phyloP scores from a whole-genome alignment of 2,329 filamentous ascomycete genomes.

The Tetracladium maxilliforme region DNA sequence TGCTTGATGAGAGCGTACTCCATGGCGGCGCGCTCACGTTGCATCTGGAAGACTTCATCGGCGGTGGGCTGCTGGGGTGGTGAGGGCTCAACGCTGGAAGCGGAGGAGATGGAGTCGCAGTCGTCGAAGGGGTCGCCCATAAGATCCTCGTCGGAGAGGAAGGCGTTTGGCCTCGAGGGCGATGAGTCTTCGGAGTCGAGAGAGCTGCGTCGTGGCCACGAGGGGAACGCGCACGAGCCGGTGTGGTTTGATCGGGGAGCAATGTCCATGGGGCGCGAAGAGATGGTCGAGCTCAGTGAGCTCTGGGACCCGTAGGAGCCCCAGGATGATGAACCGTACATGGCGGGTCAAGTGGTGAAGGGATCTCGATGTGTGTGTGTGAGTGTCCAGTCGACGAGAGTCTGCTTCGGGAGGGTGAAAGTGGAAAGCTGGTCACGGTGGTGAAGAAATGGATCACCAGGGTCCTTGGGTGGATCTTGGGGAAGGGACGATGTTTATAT shows the following conservation, averaged over 20 bases:
- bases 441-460: too few species aligned
- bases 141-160: slow-evolving; percentile 47
- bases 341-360: too few species aligned
- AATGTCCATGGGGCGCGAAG: slow-evolving; percentile 31
- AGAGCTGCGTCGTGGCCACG: slow-evolving; percentile 40
- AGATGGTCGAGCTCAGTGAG: slow-evolving; percentile 24
- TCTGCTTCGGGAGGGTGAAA: too few species aligned
- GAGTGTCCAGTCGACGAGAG: too few species aligned
- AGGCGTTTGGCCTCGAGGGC: slow-evolving; percentile 9
- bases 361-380: too few species aligned
- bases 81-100: slow-evolving; percentile 15
- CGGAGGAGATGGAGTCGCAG: slow-evolving; percentile 25
- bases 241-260: too few species aligned
- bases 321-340: too few species aligned
- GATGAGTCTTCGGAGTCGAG: slow-evolving; percentile 16
- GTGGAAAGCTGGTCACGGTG: too few species aligned
- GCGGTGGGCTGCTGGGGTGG: slow-evolving; percentile 7
- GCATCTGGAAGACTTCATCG: slow-evolving; percentile 4
- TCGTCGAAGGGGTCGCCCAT: slow-evolving; percentile 34
- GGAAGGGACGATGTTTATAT: too few species aligned
- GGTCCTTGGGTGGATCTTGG: too few species aligned
- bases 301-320: slow-evolving; percentile 28
- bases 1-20: slow-evolving; percentile 8
- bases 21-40: slow-evolving; percentile 1
- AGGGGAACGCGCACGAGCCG: slow-evolving; percentile 39